Percentiles rank a stretch among this genome's conserved stretches.
These are phyloP conservation scores for Leccinum ambiguum DNA, from an alignment of 1,284 basidiomycete species.

Conservation along the genomic window DNA sequence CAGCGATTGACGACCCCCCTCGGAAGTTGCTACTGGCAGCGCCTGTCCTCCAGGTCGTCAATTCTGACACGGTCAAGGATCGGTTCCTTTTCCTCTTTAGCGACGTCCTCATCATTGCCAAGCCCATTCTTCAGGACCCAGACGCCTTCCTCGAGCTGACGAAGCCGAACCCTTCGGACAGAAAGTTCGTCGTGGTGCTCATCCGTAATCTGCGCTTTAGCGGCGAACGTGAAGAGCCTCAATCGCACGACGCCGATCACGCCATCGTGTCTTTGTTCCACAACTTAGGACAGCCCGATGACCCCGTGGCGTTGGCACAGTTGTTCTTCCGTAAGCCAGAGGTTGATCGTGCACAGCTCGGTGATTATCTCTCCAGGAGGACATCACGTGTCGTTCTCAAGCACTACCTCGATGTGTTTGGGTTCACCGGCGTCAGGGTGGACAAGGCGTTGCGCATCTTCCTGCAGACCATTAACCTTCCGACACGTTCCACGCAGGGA, in stretches of 20 bases:
- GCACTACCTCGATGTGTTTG: slow-evolving; percentile 62
- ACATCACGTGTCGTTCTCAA: slow-evolving; percentile 56
- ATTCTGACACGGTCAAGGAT: slow-evolving; percentile 93
- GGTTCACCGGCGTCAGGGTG: slow-evolving; percentile 79
- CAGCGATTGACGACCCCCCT: slow-evolving; percentile 81
- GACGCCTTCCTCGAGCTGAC: slow-evolving; percentile 57
- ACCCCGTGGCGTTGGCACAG: slow-evolving; percentile 70
- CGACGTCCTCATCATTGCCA: slow-evolving; percentile 89
- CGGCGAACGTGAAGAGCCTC: slow-evolving; percentile 60
- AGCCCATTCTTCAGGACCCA: slow-evolving; percentile 65
- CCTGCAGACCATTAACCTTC: slow-evolving; percentile 77
- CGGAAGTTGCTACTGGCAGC: slow-evolving; percentile 83
- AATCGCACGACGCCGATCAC: slow-evolving; percentile 62
- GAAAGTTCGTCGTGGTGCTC: slow-evolving; percentile 81
- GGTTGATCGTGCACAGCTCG: slow-evolving; percentile 81
- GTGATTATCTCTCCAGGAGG: slow-evolving; percentile 76
- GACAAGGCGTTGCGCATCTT: slow-evolving; percentile 90
- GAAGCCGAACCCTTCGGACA: slow-evolving; percentile 71
- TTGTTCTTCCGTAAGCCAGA: slow-evolving; percentile 85
- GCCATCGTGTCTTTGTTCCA: slow-evolving; percentile 69
- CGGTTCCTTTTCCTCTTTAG: slow-evolving; percentile 95
- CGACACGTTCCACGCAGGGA: slow-evolving; percentile 48
- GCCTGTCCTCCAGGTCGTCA: slow-evolving; percentile 92
- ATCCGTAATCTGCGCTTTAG: slow-evolving; percentile 71
- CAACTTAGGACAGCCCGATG: slow-evolving; percentile 55